These are phyloP conservation scores for Penicillium palitans DNA, from an alignment of 2,329 filamentous ascomycete species.

Conservation along the genomic window DNA sequence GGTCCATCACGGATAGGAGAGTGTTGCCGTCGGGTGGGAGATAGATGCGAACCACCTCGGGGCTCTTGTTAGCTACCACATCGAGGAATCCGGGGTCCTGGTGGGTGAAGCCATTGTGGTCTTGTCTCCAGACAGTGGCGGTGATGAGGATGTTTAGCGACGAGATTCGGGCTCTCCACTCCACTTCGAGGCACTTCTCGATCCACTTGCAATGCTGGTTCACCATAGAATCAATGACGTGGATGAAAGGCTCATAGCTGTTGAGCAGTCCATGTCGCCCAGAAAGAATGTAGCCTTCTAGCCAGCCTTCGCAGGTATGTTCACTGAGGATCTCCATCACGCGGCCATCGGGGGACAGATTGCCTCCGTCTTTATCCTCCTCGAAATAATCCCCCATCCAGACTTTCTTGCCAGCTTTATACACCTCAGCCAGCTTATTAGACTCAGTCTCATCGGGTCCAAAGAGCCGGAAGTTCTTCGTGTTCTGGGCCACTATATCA, in stretches of 20 bases:
- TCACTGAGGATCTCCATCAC: conserved; percentile 86
- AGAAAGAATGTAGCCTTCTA: conserved; percentile 75
- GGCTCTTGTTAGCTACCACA: conserved; percentile 75
- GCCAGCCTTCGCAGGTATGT: conserved; percentile 76
- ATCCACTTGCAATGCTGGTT: conserved; percentile 86
- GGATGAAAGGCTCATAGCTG: conserved; percentile 80
- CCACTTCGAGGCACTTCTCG: conserved; percentile 76
- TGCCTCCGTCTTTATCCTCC: conserved; percentile 72
- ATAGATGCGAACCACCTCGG: conserved; percentile 78
- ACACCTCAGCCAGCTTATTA: conserved; percentile 72
- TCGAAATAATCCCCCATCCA: conserved; percentile 79
- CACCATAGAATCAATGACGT: conserved; percentile 82
- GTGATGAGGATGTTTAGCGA: conserved; percentile 80
- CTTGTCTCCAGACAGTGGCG: conserved; percentile 77
- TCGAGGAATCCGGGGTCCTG: conserved; percentile 80
- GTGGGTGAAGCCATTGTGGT: conserved; percentile 82
- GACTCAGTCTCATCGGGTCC: conserved; percentile 80
- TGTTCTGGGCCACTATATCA: conserved; percentile 66
- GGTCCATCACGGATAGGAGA: conserved; percentile 72
- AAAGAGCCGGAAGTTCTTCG: conserved; percentile 70
- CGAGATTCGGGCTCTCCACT: conserved; percentile 71
- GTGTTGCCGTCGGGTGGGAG: conserved; percentile 78
- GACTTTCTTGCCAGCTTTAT: conserved; percentile 73
- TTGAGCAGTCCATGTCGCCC: conserved; percentile 75
- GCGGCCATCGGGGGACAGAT: conserved; percentile 65